Percentiles rank a stretch among this genome's conserved stretches.
Evolutionary conservation across 208 protist genomes (phyloP).

Genomic region (Acanthamoeba culbertsoni): DNA sequence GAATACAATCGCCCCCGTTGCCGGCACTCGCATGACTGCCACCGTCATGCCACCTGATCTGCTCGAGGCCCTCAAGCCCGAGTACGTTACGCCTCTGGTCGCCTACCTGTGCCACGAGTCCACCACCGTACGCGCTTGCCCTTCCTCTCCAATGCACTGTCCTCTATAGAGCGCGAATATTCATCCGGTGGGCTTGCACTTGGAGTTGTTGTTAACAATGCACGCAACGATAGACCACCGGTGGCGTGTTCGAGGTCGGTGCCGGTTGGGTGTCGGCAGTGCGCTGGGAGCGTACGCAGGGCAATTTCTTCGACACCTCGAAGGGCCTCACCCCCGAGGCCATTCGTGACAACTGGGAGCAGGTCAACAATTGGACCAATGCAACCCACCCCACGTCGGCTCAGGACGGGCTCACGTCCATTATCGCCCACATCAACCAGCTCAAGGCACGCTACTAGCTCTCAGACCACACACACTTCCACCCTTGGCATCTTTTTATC

Average conservation of each 20-base stretch:
- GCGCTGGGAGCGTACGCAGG: slow-evolving; percentile 65
- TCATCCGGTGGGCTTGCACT: background rate
- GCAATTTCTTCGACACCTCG: slow-evolving; percentile 30
- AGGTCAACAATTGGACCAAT: slow-evolving; percentile 62
- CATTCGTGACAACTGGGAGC: slow-evolving; percentile 63
- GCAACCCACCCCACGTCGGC: slow-evolving; percentile 37
- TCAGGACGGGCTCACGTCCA: slow-evolving; percentile 6
- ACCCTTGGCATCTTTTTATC: background rate
- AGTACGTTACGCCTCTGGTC: slow-evolving; percentile 77
- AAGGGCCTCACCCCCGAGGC: slow-evolving; percentile 64
- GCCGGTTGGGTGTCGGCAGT: slow-evolving; percentile 76
- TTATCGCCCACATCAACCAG: slow-evolving; percentile 15
- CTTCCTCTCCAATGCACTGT: background rate
- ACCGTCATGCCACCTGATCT: slow-evolving; percentile 75
- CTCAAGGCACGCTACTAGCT: background rate
- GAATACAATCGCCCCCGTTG: slow-evolving; percentile 80
- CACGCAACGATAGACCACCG: background rate
- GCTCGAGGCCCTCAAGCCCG: slow-evolving; percentile 72
- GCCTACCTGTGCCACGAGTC: slow-evolving; percentile 75
- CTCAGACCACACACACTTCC: background rate
- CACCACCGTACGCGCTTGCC: background rate
- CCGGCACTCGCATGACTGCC: slow-evolving; percentile 73
- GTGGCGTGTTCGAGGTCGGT: slow-evolving; percentile 77
- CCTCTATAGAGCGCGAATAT: no score
- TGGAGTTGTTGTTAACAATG: background rate